These are phyloP conservation scores for Beauveria asiatica DNA, from an alignment of 2,329 filamentous ascomycete species.

Conservation along the genomic window DNA sequence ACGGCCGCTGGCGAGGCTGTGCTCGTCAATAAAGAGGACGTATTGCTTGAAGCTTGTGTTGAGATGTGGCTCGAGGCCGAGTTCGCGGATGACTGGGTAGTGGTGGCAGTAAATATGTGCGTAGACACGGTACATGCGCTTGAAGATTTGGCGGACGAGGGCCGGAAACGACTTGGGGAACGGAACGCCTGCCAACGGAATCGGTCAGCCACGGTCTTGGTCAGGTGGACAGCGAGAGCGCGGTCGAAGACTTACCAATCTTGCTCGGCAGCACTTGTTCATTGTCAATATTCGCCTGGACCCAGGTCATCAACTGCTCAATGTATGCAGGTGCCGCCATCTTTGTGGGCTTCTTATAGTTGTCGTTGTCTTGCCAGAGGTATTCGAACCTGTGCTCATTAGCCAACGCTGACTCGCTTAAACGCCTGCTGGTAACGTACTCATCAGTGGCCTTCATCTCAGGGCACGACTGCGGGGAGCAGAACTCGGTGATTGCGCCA, in stretches of 20 bases:
- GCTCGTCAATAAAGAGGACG: conserved; percentile 96
- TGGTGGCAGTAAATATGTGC: conserved; percentile 99
- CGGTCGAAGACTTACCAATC: conserved; percentile 48
- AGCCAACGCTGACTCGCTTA: conserved; percentile 6
- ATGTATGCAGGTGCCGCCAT: conserved; percentile 97
- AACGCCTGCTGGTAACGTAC: conserved; percentile 40
- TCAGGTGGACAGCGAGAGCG: neutral
- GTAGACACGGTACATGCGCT: conserved; percentile 96
- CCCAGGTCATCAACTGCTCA: conserved; percentile 95
- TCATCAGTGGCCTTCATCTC: conserved; percentile 99
- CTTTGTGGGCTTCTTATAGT: conserved; percentile 93
- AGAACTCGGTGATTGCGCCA: conserved; percentile 98
- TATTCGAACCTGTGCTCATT: conserved; percentile 71
- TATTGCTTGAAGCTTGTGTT: conserved; percentile 99
- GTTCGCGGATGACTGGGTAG: conserved; percentile 90
- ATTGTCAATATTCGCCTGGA: conserved; percentile 91
- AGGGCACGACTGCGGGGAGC: conserved; percentile 90
- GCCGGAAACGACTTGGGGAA: conserved; percentile 89
- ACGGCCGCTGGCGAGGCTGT: conserved; percentile 81
- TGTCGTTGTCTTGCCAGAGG: conserved; percentile 93
- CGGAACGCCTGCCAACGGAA: conserved; percentile 58
- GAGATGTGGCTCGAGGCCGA: conserved; percentile 91
- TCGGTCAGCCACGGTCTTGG: neutral
- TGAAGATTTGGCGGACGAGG: conserved; percentile 92
- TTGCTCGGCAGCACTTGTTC: conserved; percentile 90